Conservation (phyloP, 2,329 filamentous ascomycete species). For the Fusarium pseudoanthophilum region DNA sequence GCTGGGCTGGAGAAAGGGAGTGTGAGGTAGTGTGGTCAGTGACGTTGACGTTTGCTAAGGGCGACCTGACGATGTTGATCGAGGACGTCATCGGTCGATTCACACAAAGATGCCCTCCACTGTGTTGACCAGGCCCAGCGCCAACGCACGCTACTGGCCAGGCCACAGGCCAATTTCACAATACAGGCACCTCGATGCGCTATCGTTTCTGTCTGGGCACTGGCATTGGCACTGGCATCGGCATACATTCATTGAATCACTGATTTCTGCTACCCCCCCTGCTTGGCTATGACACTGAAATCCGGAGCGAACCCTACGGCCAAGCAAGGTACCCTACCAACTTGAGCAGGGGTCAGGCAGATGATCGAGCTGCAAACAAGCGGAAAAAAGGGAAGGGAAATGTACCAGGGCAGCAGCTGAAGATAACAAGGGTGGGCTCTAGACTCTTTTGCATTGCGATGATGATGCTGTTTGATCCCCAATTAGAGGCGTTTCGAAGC, state of each 20-base stretch:
- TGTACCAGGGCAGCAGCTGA: conserved; percentile 25
- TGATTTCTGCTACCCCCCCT: conserved; percentile 9
- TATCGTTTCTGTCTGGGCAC: conserved; percentile 17
- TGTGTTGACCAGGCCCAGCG: conserved; percentile 19
- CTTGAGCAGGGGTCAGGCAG: conserved; percentile 25
- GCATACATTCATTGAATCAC: conserved; percentile 25
- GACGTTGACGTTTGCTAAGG: conserved; percentile 53
- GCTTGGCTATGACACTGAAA: conserved; percentile 13
- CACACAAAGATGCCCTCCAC: conserved; percentile 4
- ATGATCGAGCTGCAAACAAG: conserved; percentile 20
- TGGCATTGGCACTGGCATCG: not conserved
- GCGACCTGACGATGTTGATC: conserved; percentile 38
- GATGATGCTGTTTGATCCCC: conserved; percentile 9
- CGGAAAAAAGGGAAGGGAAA: conserved; percentile 4
- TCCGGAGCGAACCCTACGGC: conserved; percentile 34
- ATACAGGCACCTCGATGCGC: conserved; percentile 5
- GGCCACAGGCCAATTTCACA: not conserved
- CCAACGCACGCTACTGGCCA: conserved; percentile 14
- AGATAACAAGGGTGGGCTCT: conserved; percentile 10
- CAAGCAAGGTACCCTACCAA: conserved; percentile 13
- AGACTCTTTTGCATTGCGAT: not conserved
- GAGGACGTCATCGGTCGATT: conserved; percentile 50
- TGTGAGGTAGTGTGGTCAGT: conserved; percentile 35
- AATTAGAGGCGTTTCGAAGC: conserved; percentile 22
- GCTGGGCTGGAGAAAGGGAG: conserved; percentile 24